Evolutionary conservation across 441 rosid genomes (phyloP).

Genomic region (Melastoma candidum): DNA sequence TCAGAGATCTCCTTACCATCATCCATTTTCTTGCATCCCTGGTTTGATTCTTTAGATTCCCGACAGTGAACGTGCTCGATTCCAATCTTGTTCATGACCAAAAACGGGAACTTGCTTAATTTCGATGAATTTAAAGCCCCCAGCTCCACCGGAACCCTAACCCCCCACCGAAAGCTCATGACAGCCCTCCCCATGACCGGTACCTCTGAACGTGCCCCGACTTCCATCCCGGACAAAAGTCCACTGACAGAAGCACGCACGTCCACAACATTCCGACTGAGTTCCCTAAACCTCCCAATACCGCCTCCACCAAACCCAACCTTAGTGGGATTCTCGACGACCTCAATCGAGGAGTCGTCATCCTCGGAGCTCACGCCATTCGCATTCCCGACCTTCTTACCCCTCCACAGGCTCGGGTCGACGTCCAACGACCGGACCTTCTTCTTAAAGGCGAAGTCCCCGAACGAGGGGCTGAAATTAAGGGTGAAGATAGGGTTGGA

Average conservation of each 20-base stretch:
- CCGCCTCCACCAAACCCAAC: slow-evolving; percentile 21
- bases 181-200: slow-evolving; percentile 54
- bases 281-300: slow-evolving; percentile 19
- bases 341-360: slow-evolving; percentile 46
- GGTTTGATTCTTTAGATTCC: too few relatives aligned
- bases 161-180: slow-evolving; percentile 78
- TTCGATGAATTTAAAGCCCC: slow-evolving; percentile 29
- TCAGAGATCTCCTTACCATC: too few relatives aligned
- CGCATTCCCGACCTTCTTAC: slow-evolving; percentile 7
- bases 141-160: slow-evolving; percentile 57
- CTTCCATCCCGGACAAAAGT: slow-evolving; percentile 48
- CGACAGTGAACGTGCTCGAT: slow-evolving; percentile 51
- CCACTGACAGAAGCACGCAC: slow-evolving; percentile 36
- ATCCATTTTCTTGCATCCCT: too few relatives aligned
- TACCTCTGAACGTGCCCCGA: slow-evolving; percentile 51
- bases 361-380: slow-evolving; percentile 26
- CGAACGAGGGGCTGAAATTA: slow-evolving; percentile 74
- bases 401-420: slow-evolving; percentile 9
- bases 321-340: slow-evolving; percentile 39
- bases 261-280: slow-evolving; percentile 24
- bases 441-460: slow-evolving; percentile 78
- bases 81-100: slow-evolving; percentile 78
- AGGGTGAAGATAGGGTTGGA: slow-evolving; percentile 79
- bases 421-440: slow-evolving; percentile 45
- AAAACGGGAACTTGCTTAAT: slow-evolving; percentile 49